These are phyloP conservation scores for Wallacemonas collosoma DNA, from an alignment of 208 protist genomes.

Conservation along the genomic window DNA sequence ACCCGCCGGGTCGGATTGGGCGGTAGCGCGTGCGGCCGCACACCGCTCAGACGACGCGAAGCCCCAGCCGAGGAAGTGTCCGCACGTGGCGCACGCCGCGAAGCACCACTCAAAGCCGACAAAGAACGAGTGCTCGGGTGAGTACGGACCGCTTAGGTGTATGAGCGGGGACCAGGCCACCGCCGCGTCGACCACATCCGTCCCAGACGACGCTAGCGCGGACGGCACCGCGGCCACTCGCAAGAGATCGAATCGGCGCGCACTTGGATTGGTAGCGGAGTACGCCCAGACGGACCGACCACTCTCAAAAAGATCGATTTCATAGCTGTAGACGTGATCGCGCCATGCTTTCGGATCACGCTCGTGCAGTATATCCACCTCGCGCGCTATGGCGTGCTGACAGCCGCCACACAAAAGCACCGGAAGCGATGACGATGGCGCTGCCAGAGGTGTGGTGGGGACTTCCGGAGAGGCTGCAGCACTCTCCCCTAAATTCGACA, in stretches of 20 bases:
- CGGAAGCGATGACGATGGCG: background rate
- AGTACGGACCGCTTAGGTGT: constrained; percentile 40
- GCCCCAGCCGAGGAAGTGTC: constrained; percentile 78
- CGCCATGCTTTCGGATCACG: constrained; percentile 36
- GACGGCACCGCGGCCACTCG: constrained; percentile 28
- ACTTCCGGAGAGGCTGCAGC: no score
- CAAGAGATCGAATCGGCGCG: constrained; percentile 73
- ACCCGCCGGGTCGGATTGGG: background rate
- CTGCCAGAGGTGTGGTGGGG: background rate
- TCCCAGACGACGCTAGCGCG: background rate
- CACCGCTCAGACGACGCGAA: constrained; percentile 40
- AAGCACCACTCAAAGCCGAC: constrained; percentile 74
- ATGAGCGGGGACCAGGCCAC: constrained; percentile 16
- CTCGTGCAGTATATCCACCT: constrained; percentile 49
- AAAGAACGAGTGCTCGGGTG: constrained; percentile 79
- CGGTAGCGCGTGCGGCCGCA: background rate
- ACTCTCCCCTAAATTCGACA: no score
- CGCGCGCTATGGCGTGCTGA: constrained; percentile 39
- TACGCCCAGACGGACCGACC: constrained; percentile 62
- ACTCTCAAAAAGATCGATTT: constrained; percentile 70
- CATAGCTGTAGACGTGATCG: constrained; percentile 74
- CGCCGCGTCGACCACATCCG: background rate
- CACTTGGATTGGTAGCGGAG: constrained; percentile 75
- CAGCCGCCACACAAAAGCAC: constrained; percentile 62
- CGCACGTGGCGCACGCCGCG: constrained; percentile 52